Base-by-base conservation (phyloP, 495 filamentous ascomycete species). In the Neurospora hispaniola region DNA sequence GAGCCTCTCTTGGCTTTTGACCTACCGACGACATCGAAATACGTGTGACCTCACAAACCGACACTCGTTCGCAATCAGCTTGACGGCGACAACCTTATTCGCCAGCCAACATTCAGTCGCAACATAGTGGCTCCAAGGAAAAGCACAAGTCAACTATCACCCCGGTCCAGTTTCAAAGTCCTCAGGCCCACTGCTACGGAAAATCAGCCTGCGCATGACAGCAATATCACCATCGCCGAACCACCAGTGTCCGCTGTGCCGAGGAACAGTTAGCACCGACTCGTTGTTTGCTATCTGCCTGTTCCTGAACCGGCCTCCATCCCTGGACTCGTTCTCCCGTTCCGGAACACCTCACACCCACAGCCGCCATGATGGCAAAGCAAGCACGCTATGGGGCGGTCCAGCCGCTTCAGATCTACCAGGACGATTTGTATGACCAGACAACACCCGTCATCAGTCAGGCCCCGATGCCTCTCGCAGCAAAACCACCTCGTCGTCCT, bases 361-460 rank as follows among this genome's bases (percentile, higher is more conserved):
- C 54, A 31, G 54, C 16, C 27, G 54, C 8, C 27, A 73, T 70
- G 3, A 86, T 86, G 85, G 82, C 82, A 80, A 82, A 81, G 78
- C 79, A 90, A 84, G 89, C 92, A 86, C 90, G 88, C 86, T 82
- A 82, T 70, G 75, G 76, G 77, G 81, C 81, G 71, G 84, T 86
- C 75, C 84, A 88, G 76, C 83, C 87, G 75, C 82, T 91, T 76
- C 86, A 90, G 72, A 88, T 90, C 78, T 92, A 86, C 80, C 84
- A 90, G 75, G 90, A 92, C 79, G 82, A 88, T 70, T 82, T 85
- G 77, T 84, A 83, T 73, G 84, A 84, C 73, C 83, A 86, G 69
- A 75, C 78, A 74, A 70, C 80, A 11, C 77, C 80, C 14, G 82
- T 84, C 70, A 83, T 85, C 69, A 86, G 84, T 74, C 81, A 85